A percentile compares a stretch with the other conserved stretches of the same genome.
Evolutionary conservation across 345 rosid species (phyloP).

Genomic region (Melaleuca alternifolia): DNA sequence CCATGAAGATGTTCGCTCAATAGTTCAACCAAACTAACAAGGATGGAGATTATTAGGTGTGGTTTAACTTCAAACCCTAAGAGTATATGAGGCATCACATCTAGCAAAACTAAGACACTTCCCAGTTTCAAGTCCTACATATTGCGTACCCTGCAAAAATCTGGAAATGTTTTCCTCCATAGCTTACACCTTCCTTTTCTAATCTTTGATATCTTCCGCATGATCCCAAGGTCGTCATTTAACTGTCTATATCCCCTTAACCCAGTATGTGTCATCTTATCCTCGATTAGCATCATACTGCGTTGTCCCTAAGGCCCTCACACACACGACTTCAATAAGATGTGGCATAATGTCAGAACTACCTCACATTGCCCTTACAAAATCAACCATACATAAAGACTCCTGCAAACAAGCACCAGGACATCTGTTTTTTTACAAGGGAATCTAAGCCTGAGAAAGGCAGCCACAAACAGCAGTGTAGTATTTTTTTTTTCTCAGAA

Average conservation of each 20-base stretch:
- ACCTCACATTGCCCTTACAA: neutral
- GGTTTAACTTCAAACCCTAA: neutral
- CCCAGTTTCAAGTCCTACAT: neutral
- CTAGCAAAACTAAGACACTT: neutral
- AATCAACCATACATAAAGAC: neutral
- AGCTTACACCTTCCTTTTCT: neutral
- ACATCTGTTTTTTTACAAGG: neutral
- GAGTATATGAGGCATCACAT: neutral
- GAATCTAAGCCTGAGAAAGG: neutral
- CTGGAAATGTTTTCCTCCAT: neutral
- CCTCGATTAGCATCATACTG: neutral
- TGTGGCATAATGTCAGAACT: neutral
- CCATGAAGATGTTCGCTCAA: neutral
- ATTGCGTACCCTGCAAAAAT: neutral
- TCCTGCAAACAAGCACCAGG: neutral
- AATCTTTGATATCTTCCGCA: neutral
- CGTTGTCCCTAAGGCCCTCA: neutral
- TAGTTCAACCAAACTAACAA: neutral
- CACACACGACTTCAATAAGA: neutral
- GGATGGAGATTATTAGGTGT: neutral
- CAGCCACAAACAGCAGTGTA: neutral
- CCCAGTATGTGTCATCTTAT: neutral
- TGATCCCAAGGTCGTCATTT: neutral
- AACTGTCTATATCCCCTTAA: neutral
- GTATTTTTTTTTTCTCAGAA: neutral